Conservation (phyloP, 805 yeast species). For the Saccharomycopsis fibuligera region DNA sequence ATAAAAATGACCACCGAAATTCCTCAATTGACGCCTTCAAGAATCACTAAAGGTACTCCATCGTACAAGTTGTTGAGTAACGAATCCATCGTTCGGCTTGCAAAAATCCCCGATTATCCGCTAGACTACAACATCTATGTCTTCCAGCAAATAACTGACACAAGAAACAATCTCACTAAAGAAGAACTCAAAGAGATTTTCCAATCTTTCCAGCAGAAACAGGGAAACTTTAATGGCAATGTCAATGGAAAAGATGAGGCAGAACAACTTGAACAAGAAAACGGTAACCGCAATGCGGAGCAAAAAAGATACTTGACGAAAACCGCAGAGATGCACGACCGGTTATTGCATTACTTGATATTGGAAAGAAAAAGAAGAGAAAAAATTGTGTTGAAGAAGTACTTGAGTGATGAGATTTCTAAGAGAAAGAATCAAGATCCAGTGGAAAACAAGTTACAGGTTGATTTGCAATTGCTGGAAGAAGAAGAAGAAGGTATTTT, state of each 20-base stretch:
- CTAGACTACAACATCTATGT: conserved; percentile 34
- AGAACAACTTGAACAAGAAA: background rate
- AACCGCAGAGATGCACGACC: conserved; percentile 30
- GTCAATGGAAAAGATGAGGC: conserved; percentile 7
- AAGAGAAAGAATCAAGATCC: conserved; percentile 5
- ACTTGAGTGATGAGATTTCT: conserved; percentile 18
- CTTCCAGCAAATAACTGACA: conserved; percentile 28
- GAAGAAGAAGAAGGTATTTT: conserved; percentile 27
- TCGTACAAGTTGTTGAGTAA: conserved; percentile 20
- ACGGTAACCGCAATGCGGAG: background rate
- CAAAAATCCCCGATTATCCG: conserved; percentile 31
- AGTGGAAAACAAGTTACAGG: background rate
- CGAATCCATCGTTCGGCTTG: conserved; percentile 21
- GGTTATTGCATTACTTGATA: conserved; percentile 29
- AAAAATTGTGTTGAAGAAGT: conserved; percentile 25
- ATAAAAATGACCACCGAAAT: no score
- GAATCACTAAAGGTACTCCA: conserved; percentile 1
- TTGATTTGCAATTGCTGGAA: conserved; percentile 18
- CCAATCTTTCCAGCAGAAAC: conserved; percentile 22
- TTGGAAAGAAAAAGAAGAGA: conserved; percentile 32
- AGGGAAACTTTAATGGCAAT: conserved; percentile 15
- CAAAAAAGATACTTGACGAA: conserved; percentile 24
- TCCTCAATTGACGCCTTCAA: no score
- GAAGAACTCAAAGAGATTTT: conserved; percentile 23
- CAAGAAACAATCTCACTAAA: conserved; percentile 22